Evolutionary conservation across 78 protist species (phyloP), one percentile per base, ranked within the genome.

Genomic region (Polysphondylium violaceum): DNA sequence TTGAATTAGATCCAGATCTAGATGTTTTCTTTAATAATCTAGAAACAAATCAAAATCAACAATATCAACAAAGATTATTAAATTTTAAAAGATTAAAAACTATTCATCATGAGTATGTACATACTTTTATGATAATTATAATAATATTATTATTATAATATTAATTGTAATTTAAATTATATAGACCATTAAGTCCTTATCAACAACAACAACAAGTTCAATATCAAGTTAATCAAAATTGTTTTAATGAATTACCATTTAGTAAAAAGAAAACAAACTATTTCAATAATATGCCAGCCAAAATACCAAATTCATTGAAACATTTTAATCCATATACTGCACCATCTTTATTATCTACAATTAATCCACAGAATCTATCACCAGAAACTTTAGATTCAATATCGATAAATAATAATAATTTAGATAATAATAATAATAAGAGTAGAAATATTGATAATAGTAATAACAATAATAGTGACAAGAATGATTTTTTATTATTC

Each of bases 401-500:
- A 50, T 50, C 12, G 56, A 50, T 50, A 50, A 50, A 0, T 19
- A 50, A 50, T 50, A 50, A 19, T 50, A 50, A 19, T 19, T 31
- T 14, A 14, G 31, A 29, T 58, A 14, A 9, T 29, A 17, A 31
- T 29, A 60, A 31, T 60, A 23, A 31, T 25, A 31, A 8, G 25
- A 25, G 17, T 60, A 29, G 17, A 31, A 60, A 29, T 60, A 60
- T 17, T 31, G 31, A 29, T 2, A 59, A 8, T 8, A 58, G 35
- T 23, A n/a, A 58, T 58, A 58, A 58, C 1, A 59, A 0, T 11
- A 17, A n/a, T n/a, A 4, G 21, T 59, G 29, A 59, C 29, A n/a
- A 19, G 23, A 5, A 27, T 60, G 31, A 60, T 29, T 76, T 76
- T 23, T 40, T 33, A 21, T 61, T 76, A 61, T 76, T 76, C 31